Evolutionary conservation across 495 filamentous ascomycete genomes (phyloP), one percentile per base, ranked within the genome.

Genomic region (Annulohypoxylon moriforme): DNA sequence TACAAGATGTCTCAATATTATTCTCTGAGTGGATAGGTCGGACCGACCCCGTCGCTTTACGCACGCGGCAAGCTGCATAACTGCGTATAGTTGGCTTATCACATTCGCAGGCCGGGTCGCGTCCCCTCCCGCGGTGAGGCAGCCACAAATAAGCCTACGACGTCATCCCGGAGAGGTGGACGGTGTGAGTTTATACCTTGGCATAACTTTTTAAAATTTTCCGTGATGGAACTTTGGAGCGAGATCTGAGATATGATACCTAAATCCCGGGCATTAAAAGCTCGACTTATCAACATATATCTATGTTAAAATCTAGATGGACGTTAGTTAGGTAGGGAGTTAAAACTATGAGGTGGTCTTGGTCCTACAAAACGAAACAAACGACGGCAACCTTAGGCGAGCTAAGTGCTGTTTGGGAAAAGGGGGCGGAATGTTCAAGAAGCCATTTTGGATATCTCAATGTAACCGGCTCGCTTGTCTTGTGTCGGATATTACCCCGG

Each of bases 11-110:
- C 40, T 52, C 56, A 20, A 44, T 20, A 20, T 8, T 44, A 22
- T 52, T 18, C 42, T 62, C 46, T 66, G 22, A 73, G 36, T 73
- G 71, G 66, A 55, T 50, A 73, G 60, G 49, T 73, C 71, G 71
- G 71, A 8, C 71, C 71, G 71, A 73, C 66, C 66, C 50, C 47
- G 31, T 52, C 27, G 24, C 46, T 40, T 57, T 38, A 65, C 65
- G 53, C 70, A 61, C 70, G 65, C 60, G 70, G 70, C 60, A 68
- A 57, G 56, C 31, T 69, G 70, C 65, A 73, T 58, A 14, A 33
- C 65, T 50, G 65, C 59, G 29, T 68, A 61, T 47, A 68, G 38
- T 38, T 49, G 16, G 49, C 61, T 63, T 69, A 65, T 68, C 59
- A 57, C 18, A 13, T 38, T 47, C 36, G 22, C n/a, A 24, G n/a